Evolutionary conservation across 345 rosid species (phyloP), one percentile per base, ranked within the genome.

Genomic region (Citrus sp.): DNA sequence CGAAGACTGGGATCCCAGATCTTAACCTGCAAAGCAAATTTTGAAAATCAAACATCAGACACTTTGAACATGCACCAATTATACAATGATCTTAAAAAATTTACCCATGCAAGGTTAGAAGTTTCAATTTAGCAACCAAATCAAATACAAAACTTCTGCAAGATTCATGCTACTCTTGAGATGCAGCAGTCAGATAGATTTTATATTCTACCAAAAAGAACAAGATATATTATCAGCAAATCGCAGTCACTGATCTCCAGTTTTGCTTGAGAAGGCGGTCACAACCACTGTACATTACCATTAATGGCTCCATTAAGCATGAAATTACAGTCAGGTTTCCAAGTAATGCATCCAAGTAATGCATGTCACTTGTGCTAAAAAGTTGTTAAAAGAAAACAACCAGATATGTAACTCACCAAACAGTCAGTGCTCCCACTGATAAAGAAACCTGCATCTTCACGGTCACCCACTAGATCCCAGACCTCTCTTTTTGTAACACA

Each of bases 1-100:
- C 99, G 99, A 79, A 90, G 84, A 85, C 98, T 97, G 75, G 99
- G 98, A 87, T 97, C 99, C 99, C 99, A 97, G 73, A 97, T 91
- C 76, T 91, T 97, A 76, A 97, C 98, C 99, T 97, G 91, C 86
- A 82, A 49, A 61, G 59, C 78, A 75, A 69, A 49, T 71, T 70
- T 73, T 34, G 18, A 72, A 72, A n/a, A 81, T 60, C 25, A 38
- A 75, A 68, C 51, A 77, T 63, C 66, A 80, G 58, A 64, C 61
- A 63, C 67, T 77, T 63, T 61, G 30, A 69, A 82, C 67, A 68
- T 77, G 67, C 34, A 72, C 22, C 70, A 65, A 24, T 78, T 62
- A 79, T 75, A 77, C 51, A 78, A 70, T 14, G 76, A 14, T 58
- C 72, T 51, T 28, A 74, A 74, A 76, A 34, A 71, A 58, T 74